Percentiles rank a stretch among this genome's conserved stretches.
phyloP scores from a whole-genome alignment of 2,329 filamentous ascomycete species.

The Calonectria hawksworthii region DNA sequence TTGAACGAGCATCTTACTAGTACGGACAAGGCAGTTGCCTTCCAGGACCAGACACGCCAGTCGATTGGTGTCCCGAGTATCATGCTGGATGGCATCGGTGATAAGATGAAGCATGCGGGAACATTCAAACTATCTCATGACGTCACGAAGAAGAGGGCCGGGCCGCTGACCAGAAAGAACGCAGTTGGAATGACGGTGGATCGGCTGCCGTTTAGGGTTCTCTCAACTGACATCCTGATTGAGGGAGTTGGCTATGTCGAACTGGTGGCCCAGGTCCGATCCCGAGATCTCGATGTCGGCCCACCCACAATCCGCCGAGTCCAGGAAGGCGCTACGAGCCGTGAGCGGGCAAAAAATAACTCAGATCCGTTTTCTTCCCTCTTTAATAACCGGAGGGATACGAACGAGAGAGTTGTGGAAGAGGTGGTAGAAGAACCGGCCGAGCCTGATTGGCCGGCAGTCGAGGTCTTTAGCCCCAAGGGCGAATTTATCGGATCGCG shows the following conservation, averaged over 20 bases:
- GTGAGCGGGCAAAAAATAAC: background rate
- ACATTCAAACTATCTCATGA: conserved; percentile 83
- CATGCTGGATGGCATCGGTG: conserved; percentile 68
- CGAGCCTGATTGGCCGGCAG: conserved; percentile 71
- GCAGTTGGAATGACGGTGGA: conserved; percentile 76
- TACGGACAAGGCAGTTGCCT: conserved; percentile 82
- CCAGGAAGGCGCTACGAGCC: background rate
- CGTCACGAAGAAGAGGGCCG: conserved; percentile 84
- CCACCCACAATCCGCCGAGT: conserved; percentile 18
- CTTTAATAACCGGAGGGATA: conserved; percentile 43
- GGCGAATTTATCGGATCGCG: conserved; percentile 83
- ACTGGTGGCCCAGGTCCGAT: conserved; percentile 84
- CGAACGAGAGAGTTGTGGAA: conserved; percentile 7
- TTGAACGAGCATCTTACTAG: conserved; percentile 81
- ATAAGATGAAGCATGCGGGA: conserved; percentile 78
- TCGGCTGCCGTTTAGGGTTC: conserved; percentile 82
- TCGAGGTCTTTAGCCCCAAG: conserved; percentile 89
- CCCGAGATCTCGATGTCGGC: conserved; percentile 55
- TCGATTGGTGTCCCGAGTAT: conserved; percentile 74
- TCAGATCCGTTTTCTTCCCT: conserved; percentile 45
- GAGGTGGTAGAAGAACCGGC: conserved; percentile 28
- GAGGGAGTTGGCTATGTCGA: conserved; percentile 97
- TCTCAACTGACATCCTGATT: conserved; percentile 87
- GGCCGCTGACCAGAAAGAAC: conserved; percentile 75
- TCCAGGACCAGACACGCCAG: conserved; percentile 75